Evolutionary conservation across 768 basidiomycete species (phyloP).

Genomic region (Xanthoconium purpureum): DNA sequence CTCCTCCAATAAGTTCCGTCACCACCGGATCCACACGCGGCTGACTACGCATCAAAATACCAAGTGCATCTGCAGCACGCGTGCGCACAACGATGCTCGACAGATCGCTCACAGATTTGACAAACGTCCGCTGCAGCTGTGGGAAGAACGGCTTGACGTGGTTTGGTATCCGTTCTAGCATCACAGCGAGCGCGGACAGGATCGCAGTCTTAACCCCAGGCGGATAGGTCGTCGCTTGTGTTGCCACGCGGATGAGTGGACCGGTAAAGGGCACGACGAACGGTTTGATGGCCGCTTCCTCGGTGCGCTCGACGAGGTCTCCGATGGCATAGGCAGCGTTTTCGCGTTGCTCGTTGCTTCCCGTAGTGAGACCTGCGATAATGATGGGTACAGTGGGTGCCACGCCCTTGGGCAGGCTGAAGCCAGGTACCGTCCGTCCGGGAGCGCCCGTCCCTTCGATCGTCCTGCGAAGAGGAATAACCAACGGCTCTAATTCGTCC

Average conservation of each 20-base stretch:
- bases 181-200: conserved; percentile 76
- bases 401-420: conserved; percentile 80
- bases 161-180: conserved; percentile 80
- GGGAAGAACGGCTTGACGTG: conserved; percentile 99
- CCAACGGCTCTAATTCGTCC: conserved; percentile 87
- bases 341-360: conserved; percentile 93
- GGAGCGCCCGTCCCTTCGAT: conserved; percentile 84
- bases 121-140: conserved; percentile 92
- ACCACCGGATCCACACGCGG: conserved; percentile 92
- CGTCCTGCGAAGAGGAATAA: conserved; percentile 82
- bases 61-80: conserved; percentile 81
- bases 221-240: conserved; percentile 84
- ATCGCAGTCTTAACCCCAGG: conserved; percentile 93
- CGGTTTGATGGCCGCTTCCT: conserved; percentile 84
- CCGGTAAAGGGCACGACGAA: conserved; percentile 96
- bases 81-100: conserved; percentile 75
- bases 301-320: conserved; percentile 89
- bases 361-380: conserved; percentile 89
- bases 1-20: conserved; percentile 73
- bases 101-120: conserved; percentile 85
- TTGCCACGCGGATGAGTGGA: conserved; percentile 92
- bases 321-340: conserved; percentile 95
- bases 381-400: conserved; percentile 82
- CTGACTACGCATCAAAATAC: conserved; percentile 86
- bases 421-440: conserved; percentile 77